A percentile compares a stretch with the other conserved stretches of the same genome.
phyloP scores from a whole-genome alignment of 805 yeast species.

The Yueomyces sinensis region DNA sequence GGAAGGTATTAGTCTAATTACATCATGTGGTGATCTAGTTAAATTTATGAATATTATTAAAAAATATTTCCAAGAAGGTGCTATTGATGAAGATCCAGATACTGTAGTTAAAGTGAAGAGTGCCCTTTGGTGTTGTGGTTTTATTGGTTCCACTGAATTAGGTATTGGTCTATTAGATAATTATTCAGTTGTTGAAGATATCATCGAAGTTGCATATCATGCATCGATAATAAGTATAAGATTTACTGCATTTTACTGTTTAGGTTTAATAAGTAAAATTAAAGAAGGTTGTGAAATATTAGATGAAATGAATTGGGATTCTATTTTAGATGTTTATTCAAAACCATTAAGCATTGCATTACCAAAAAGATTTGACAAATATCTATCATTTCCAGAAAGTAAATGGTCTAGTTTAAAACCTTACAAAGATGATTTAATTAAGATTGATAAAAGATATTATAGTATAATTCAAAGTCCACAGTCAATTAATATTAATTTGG shows the following conservation, averaged over 20 bases:
- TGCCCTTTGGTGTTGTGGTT: conserved; percentile 78
- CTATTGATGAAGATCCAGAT: conserved; percentile 15
- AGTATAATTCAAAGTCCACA: conserved; percentile 6
- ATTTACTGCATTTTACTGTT: conserved; percentile 64
- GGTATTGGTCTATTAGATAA: conserved; percentile 54
- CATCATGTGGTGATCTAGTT: conserved; percentile 34
- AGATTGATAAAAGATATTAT: conserved; percentile 8
- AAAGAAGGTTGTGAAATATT: conserved; percentile 72
- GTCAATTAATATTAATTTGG: conserved; percentile 13
- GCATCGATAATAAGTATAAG: conserved; percentile 46
- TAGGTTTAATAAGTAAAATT: conserved; percentile 65
- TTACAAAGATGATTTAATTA: conserved; percentile 10
- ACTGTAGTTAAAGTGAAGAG: conserved; percentile 47
- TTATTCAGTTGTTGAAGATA: conserved; percentile 36
- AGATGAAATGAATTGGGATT: conserved; percentile 69
- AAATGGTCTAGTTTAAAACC: conserved; percentile 9
- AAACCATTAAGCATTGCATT: conserved; percentile 30
- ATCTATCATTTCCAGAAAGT: conserved; percentile 19
- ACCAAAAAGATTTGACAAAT: conserved; percentile 25
- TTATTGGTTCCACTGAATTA: conserved; percentile 55
- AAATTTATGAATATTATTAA: conserved; percentile 26
- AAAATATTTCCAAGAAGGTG: conserved; percentile 15
- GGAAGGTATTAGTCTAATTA: conserved; percentile 59
- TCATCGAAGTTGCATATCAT: conserved; percentile 36
- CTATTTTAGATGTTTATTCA: conserved; percentile 32